phyloP scores from a whole-genome alignment of 352 stramenopile genomes.

The Albugo candida region DNA sequence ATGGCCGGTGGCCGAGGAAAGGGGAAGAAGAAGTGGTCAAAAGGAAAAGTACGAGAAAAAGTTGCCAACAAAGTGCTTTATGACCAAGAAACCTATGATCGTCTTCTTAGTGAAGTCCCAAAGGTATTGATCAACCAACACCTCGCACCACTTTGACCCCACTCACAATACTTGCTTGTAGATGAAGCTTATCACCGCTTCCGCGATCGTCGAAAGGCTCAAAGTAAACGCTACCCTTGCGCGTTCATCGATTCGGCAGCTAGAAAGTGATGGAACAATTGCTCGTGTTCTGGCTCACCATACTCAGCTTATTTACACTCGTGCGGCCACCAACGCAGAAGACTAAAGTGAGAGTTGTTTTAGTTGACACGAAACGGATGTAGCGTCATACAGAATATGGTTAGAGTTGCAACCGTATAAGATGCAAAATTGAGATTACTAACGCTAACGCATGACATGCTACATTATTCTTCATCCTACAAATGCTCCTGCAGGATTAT shows the following conservation, averaged over 20 bases:
- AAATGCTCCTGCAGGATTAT: too few relatives aligned
- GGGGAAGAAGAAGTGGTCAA: slow-evolving; percentile 99
- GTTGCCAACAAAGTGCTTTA: slow-evolving; percentile 99
- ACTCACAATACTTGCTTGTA: slow-evolving; percentile 4
- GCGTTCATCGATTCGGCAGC: slow-evolving; percentile 89
- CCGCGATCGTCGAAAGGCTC: slow-evolving; percentile 95
- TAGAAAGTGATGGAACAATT: slow-evolving; percentile 94
- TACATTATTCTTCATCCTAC: too few relatives aligned
- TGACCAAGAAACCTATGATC: slow-evolving; percentile 97
- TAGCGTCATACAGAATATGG: too few relatives aligned
- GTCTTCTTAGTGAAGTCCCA: slow-evolving; percentile 94
- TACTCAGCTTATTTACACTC: slow-evolving; percentile 98
- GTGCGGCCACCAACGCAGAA: slow-evolving; percentile 66
- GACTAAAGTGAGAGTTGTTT: slow-evolving; percentile 16
- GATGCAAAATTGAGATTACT: too few relatives aligned
- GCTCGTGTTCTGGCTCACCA: slow-evolving; percentile 87
- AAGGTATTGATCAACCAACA: slow-evolving; percentile 35
- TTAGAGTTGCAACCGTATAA: too few relatives aligned
- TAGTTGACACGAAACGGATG: too few relatives aligned
- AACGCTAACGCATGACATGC: too few relatives aligned
- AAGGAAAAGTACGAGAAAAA: slow-evolving; percentile 99
- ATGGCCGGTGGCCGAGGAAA: slow-evolving; percentile 96
- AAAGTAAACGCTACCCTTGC: slow-evolving; percentile 98
- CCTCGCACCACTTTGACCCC: background rate
- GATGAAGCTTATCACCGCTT: slow-evolving; percentile 99